These are phyloP conservation scores for Melaleuca alternifolia DNA, from an alignment of 345 rosid species.

Conservation along the genomic window DNA sequence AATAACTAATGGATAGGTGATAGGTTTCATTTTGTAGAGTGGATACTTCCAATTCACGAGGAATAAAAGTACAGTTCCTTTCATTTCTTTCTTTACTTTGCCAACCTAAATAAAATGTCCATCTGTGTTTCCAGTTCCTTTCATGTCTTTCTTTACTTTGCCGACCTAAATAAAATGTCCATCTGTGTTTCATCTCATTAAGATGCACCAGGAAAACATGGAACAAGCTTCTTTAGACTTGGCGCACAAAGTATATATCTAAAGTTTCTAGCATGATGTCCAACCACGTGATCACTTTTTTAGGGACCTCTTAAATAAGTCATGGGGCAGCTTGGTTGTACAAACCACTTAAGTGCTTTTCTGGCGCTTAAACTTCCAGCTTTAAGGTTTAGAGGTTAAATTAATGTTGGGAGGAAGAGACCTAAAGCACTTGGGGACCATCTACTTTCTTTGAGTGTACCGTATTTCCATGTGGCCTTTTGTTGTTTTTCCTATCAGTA, in stretches of 20 bases:
- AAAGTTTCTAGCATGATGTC: not conserved
- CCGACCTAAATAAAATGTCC: not conserved
- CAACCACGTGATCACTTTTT: not conserved
- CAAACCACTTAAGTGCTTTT: not conserved
- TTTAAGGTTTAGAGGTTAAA: not conserved
- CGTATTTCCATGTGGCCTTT: not conserved
- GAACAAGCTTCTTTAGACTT: not conserved
- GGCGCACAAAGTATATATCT: not conserved
- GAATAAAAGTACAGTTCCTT: not conserved
- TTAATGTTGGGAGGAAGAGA: not conserved
- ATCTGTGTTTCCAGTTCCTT: not conserved
- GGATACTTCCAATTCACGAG: not conserved
- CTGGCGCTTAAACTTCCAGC: not conserved
- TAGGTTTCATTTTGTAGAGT: not conserved
- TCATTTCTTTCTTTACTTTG: not conserved
- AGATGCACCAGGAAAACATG: not conserved
- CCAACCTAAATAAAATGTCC: not conserved
- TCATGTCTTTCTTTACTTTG: not conserved
- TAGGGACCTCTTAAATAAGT: not conserved
- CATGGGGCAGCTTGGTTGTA: not conserved
- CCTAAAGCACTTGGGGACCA: not conserved
- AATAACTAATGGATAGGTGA: not conserved
- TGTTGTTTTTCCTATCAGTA: not conserved
- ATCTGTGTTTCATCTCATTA: not conserved
- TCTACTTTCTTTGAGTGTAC: not conserved